A percentile compares a stretch with the other conserved stretches of the same genome.
These are phyloP conservation scores for Pseudozyma sp. DNA, from an alignment of 1,284 basidiomycete species.

Conservation along the genomic window DNA sequence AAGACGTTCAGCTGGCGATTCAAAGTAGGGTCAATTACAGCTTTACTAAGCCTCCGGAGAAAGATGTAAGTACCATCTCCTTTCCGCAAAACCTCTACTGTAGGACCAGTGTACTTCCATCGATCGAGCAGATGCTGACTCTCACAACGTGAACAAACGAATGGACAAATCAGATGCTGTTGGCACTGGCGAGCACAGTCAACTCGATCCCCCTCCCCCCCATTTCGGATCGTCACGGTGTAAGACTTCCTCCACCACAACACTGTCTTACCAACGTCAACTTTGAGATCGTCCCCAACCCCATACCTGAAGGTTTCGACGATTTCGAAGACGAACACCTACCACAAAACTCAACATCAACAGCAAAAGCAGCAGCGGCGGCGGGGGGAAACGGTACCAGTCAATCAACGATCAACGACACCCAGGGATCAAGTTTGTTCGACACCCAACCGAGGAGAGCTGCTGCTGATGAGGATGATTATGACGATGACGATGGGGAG, in stretches of 20 bases:
- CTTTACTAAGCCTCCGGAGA: slow-evolving; percentile 89
- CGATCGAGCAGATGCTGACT: background rate
- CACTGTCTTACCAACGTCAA: slow-evolving; percentile 90
- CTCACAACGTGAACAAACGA: too few species aligned
- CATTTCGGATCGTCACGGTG: slow-evolving; percentile 93
- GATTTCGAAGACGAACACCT: slow-evolving; percentile 30
- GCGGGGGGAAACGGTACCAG: background rate
- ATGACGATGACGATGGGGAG: slow-evolving; percentile 50
- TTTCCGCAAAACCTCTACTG: background rate
- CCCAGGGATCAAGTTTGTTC: slow-evolving; percentile 23
- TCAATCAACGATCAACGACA: slow-evolving; percentile 6
- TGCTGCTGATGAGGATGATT: background rate
- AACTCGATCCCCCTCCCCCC: slow-evolving; percentile 89
- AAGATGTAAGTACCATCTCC: slow-evolving; percentile 78
- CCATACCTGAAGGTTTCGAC: slow-evolving; percentile 72
- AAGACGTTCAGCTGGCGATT: slow-evolving; percentile 90
- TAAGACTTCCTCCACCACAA: slow-evolving; percentile 82
- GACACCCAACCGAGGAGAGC: slow-evolving; percentile 1
- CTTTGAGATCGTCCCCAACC: slow-evolving; percentile 91
- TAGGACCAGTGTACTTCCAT: background rate
- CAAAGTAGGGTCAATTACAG: slow-evolving; percentile 94
- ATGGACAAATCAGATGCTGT: slow-evolving; percentile 77
- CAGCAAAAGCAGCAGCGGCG: background rate
- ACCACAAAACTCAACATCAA: background rate
- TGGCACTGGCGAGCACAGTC: slow-evolving; percentile 87